phyloP scores from a whole-genome alignment of 805 yeast species.

The Candida cerambycidarum region DNA sequence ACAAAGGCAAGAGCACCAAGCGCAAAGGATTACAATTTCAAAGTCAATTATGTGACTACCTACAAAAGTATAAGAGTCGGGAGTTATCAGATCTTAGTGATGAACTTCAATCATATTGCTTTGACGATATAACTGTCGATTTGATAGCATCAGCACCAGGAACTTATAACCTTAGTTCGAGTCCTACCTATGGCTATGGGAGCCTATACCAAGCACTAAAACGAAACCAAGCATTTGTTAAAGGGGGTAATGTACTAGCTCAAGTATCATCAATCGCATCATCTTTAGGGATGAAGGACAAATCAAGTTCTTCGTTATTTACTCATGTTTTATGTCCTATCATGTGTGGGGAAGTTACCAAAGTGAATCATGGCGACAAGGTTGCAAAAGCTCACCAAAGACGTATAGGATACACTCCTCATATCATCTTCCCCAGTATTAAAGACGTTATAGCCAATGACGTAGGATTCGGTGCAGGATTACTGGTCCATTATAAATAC shows the following conservation, averaged over 20 bases:
- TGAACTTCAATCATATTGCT: slow-evolving; percentile 39
- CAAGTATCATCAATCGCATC: slow-evolving; percentile 52
- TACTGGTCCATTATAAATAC: slow-evolving; percentile 48
- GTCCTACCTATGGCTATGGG: slow-evolving; percentile 48
- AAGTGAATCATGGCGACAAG: slow-evolving; percentile 27
- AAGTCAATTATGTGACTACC: slow-evolving; percentile 43
- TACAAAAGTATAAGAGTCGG: slow-evolving; percentile 40
- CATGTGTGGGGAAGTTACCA: slow-evolving; percentile 17
- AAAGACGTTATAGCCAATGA: slow-evolving; percentile 37
- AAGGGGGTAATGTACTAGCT: slow-evolving; percentile 33
- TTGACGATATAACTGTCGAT: slow-evolving; percentile 48
- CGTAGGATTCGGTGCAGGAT: slow-evolving; percentile 50
- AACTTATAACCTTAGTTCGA: slow-evolving; percentile 19
- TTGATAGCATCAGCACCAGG: slow-evolving; percentile 60
- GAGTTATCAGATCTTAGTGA: slow-evolving; percentile 27
- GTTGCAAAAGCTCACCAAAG: slow-evolving; percentile 22
- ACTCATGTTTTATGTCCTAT: slow-evolving; percentile 48
- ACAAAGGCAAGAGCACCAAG: slow-evolving; percentile 8
- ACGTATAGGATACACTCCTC: slow-evolving; percentile 28
- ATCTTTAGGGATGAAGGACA: slow-evolving; percentile 30
- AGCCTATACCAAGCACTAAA: slow-evolving; percentile 43
- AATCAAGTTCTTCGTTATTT: slow-evolving; percentile 38
- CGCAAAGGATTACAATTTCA: slow-evolving; percentile 40
- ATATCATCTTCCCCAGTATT: slow-evolving; percentile 46
- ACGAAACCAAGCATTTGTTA: slow-evolving; percentile 28